Evolutionary conservation across 176 grass and related monocot genomes (phyloP).

Genomic region (Poa annua): DNA sequence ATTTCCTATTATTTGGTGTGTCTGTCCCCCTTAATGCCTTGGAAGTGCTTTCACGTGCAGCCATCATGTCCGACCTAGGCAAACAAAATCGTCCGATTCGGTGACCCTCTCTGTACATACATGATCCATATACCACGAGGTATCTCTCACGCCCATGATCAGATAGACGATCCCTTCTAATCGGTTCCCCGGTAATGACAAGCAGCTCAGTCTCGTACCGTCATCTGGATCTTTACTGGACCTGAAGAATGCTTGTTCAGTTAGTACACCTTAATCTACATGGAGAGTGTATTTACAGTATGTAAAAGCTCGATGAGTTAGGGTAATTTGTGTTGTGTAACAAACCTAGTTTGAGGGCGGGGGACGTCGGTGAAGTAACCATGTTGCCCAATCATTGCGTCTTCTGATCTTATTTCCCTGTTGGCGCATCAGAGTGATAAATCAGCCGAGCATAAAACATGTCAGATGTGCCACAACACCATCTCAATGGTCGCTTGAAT

Average conservation of each 20-base stretch:
- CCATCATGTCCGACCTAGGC: slow-evolving; percentile 40
- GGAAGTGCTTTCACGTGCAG: slow-evolving; percentile 23
- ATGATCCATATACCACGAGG: slow-evolving; percentile 16
- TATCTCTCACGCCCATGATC: background rate
- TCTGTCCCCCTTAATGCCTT: slow-evolving; percentile 34
- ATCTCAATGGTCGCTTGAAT: background rate
- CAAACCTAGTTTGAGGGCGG: slow-evolving; percentile 39
- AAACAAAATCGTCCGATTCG: slow-evolving; percentile 50
- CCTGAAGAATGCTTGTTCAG: slow-evolving; percentile 1
- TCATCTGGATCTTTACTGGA: background rate
- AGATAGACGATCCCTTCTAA: slow-evolving; percentile 36
- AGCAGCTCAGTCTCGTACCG: background rate
- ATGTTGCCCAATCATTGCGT: slow-evolving; percentile 69
- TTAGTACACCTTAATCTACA: slow-evolving; percentile 5
- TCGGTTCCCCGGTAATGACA: background rate
- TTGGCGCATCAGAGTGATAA: slow-evolving; percentile 1
- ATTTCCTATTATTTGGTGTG: slow-evolving; percentile 46
- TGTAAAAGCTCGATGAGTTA: background rate
- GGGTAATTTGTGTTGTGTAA: background rate
- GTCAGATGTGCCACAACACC: background rate
- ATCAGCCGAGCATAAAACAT: background rate
- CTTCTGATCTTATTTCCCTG: slow-evolving; percentile 74
- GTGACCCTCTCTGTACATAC: slow-evolving; percentile 38
- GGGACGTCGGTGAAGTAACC: slow-evolving; percentile 50
- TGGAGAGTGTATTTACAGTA: background rate